Evolutionary conservation across 169 alveolate species (phyloP), one percentile per base, ranked within the genome.

Genomic region (Plasmodium inui): DNA sequence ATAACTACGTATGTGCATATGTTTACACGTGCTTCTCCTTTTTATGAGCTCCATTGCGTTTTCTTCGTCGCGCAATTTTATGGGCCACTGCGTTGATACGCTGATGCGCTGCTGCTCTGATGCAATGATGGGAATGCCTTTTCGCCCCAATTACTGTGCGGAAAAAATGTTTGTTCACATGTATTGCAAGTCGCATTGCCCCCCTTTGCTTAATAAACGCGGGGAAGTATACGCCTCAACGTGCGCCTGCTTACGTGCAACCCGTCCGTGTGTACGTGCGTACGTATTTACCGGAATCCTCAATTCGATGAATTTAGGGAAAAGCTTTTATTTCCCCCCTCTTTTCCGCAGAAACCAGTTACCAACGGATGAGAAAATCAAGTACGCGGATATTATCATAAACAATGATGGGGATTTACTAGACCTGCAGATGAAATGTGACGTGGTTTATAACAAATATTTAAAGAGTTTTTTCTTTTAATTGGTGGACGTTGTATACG

Each of bases 391-490:
- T 41, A 91, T 91, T 82, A 82, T 91, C 72, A 91, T 91, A 81
- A 91, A 91, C 95, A 91, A 91, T 30, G 95, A 91, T 44, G 95
- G 92, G 57, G 95, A 91, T 91, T 81, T 91, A 50, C n/a, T 82
- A 82, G 92, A 91, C 81, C 61, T 91, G 80, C 81, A 91, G 71
- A 91, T 80, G 92, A 91, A 91, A 53, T 91, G 95, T 41, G 95
- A 91, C 57, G 95, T 82, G 30, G 95, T 91, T 30, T 91, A 71
- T 82, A 82, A 91, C 79, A 91, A 91, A 91, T 82, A 91, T 55
- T 82, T 91, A 57, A 91, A 82, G 39, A 91, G 80, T 72, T 91
- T 91, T 82, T 91, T 91, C 88, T 89, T 89, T 70, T 89, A 89
- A 89, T n/a, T 30, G 22, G 44, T 26, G 44, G 28, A 32, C 83